Conservation (phyloP, 768 basidiomycete species). For the Suillus tomentosus region DNA sequence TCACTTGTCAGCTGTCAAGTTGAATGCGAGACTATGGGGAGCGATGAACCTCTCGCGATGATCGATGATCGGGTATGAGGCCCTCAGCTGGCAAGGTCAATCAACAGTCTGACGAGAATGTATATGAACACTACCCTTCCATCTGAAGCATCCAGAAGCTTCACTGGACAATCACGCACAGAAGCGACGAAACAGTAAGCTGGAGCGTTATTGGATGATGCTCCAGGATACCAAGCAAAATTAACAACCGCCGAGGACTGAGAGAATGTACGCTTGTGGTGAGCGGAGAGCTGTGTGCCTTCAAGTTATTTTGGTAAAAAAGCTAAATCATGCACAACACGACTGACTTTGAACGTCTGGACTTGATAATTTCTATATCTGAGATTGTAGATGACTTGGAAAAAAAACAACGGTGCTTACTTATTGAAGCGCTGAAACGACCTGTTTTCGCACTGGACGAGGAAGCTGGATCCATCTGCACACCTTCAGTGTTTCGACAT, state of each 20-base stretch:
- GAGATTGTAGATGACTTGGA: neutral
- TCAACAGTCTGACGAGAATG: neutral
- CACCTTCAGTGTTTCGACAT: conserved; percentile 48
- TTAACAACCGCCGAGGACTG: conserved; percentile 79
- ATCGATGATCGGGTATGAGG: conserved; percentile 90
- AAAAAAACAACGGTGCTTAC: conserved; percentile 35
- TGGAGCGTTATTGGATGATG: conserved; percentile 54
- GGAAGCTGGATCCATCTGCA: conserved; percentile 67
- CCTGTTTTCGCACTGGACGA: conserved; percentile 74
- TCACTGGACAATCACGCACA: conserved; percentile 83
- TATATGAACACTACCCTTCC: conserved; percentile 56
- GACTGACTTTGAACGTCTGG: neutral
- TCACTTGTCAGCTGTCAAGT: conserved; percentile 65
- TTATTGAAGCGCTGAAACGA: conserved; percentile 55
- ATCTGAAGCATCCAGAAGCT: conserved; percentile 76
- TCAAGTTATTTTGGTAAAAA: neutral
- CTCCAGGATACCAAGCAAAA: conserved; percentile 83
- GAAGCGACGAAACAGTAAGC: conserved; percentile 85
- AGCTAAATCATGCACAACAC: no score
- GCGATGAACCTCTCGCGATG: conserved; percentile 91
- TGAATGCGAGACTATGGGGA: conserved; percentile 83
- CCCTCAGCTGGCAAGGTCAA: conserved; percentile 62
- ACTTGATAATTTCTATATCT: neutral
- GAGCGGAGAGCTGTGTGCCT: neutral
- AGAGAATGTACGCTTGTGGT: conserved; percentile 31